phyloP scores from a whole-genome alignment of 1,139 yeast species.

The Suhomyces kunorum region DNA sequence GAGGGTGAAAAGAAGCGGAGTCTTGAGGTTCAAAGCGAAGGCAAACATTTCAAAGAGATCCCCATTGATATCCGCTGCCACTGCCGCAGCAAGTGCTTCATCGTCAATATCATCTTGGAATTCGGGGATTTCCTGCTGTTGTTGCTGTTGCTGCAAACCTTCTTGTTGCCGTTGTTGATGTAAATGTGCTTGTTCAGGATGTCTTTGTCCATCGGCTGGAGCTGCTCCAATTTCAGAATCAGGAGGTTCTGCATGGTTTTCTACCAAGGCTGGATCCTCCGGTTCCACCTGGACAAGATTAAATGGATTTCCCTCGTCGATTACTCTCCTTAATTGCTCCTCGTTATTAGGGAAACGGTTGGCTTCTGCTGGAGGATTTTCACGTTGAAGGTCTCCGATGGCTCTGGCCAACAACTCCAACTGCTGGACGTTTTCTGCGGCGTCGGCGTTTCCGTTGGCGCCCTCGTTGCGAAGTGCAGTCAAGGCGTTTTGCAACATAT shows the following conservation, averaged over 20 bases:
- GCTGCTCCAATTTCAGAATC: too few species aligned
- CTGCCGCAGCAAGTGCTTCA: constrained; percentile 13
- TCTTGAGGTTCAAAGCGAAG: constrained; percentile 33
- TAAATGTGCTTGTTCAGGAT: too few species aligned
- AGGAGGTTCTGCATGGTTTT: neutral
- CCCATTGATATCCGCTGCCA: constrained; percentile 18
- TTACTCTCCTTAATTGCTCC: constrained; percentile 25
- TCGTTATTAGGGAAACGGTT: constrained; percentile 14
- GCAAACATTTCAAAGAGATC: constrained; percentile 40
- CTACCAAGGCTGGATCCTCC: neutral
- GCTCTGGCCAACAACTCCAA: constrained; percentile 36
- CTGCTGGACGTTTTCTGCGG: constrained; percentile 24
- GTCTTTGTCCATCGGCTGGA: too few species aligned
- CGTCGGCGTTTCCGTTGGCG: constrained; percentile 23
- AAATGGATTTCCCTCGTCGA: constrained; percentile 12
- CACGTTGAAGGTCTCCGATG: constrained; percentile 32
- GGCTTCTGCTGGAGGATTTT: constrained; percentile 3
- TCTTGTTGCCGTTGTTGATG: neutral
- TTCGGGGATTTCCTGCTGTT: neutral
- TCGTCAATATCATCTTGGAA: constrained; percentile 1
- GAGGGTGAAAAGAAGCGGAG: constrained; percentile 40
- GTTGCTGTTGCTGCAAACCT: too few species aligned
- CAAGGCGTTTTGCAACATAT: constrained; percentile 18
- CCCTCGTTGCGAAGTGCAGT: constrained; percentile 31
- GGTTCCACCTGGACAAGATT: neutral